These are phyloP conservation scores for Exophiala lecanii-corni DNA, from an alignment of 2,329 filamentous ascomycete genomes.

Conservation along the genomic window DNA sequence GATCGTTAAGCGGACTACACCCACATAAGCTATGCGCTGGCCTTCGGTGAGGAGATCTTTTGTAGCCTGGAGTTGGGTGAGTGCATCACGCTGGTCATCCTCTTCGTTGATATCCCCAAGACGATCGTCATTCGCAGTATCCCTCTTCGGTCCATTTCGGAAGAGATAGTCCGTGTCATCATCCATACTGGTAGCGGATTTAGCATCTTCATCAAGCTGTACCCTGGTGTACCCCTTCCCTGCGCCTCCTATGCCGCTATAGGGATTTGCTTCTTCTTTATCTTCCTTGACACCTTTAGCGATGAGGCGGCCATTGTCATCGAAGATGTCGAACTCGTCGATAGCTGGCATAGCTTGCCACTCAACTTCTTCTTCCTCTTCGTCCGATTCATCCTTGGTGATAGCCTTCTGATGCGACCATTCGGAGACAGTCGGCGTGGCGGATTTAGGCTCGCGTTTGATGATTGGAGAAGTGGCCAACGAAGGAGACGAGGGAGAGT, in stretches of 20 bases:
- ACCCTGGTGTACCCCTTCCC: slow-evolving; percentile 95
- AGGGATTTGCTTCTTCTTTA: slow-evolving; percentile 59
- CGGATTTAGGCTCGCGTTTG: slow-evolving; percentile 38
- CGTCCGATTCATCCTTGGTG: slow-evolving; percentile 46
- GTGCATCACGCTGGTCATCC: slow-evolving; percentile 77
- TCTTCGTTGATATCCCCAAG: slow-evolving; percentile 60
- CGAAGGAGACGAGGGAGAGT: slow-evolving; percentile 2
- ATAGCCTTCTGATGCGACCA: slow-evolving; percentile 85
- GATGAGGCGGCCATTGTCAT: slow-evolving; percentile 84
- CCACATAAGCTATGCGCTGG: slow-evolving; percentile 93
- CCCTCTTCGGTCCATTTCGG: slow-evolving; percentile 57
- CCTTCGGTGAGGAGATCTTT: slow-evolving; percentile 94
- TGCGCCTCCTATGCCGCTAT: slow-evolving; percentile 66
- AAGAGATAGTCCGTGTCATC: slow-evolving; percentile 97
- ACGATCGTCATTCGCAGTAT: slow-evolving; percentile 48
- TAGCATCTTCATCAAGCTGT: slow-evolving; percentile 88
- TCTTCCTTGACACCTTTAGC: slow-evolving; percentile 71
- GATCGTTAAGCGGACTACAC: slow-evolving; percentile 76
- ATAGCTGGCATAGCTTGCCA: slow-evolving; percentile 97
- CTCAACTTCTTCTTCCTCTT: slow-evolving; percentile 54
- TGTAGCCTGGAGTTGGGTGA: slow-evolving; percentile 89
- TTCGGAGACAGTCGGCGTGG: slow-evolving; percentile 58
- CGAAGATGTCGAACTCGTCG: slow-evolving; percentile 89
- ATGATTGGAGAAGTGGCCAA: slow-evolving; percentile 25
- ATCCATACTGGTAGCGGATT: slow-evolving; percentile 93